A percentile compares a stretch with the other conserved stretches of the same genome.
phyloP scores from a whole-genome alignment of 345 rosid species.

The Angophora floribunda region DNA sequence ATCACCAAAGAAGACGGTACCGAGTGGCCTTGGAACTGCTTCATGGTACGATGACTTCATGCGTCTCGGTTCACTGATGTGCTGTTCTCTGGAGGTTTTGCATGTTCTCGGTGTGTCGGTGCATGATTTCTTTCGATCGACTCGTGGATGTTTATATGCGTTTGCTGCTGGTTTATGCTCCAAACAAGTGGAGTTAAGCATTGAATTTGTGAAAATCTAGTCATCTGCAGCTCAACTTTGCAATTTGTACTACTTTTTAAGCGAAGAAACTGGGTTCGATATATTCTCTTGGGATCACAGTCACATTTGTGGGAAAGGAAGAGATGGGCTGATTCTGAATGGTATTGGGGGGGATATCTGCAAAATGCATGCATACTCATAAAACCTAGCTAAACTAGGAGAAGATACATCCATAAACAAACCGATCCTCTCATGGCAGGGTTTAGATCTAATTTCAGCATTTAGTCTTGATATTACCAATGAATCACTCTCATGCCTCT shows the following conservation, averaged over 20 bases:
- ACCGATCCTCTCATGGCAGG: background rate
- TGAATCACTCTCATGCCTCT: background rate
- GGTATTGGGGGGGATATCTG: too few relatives aligned
- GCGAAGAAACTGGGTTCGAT: too few relatives aligned
- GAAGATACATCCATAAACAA: background rate
- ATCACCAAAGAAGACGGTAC: constrained; percentile 49
- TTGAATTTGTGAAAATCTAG: background rate
- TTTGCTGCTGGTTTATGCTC: background rate
- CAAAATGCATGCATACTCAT: too few relatives aligned
- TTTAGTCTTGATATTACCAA: background rate
- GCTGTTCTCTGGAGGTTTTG: background rate
- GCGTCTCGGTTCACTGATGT: background rate
- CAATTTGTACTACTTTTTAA: too few relatives aligned
- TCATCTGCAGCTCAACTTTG: background rate
- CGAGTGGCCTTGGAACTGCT: constrained; percentile 83
- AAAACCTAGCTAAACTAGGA: background rate
- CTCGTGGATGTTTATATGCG: background rate
- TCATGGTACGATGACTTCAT: constrained; percentile 24
- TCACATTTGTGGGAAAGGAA: too few relatives aligned
- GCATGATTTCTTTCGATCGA: background rate
- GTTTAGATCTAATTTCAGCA: background rate
- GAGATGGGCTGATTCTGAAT: too few relatives aligned
- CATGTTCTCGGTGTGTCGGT: background rate
- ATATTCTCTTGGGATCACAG: too few relatives aligned
- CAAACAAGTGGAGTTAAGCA: background rate